Evolutionary conservation across 345 rosid species (phyloP), one percentile per base, ranked within the genome.

Genomic region (Ailanthus altissimus): DNA sequence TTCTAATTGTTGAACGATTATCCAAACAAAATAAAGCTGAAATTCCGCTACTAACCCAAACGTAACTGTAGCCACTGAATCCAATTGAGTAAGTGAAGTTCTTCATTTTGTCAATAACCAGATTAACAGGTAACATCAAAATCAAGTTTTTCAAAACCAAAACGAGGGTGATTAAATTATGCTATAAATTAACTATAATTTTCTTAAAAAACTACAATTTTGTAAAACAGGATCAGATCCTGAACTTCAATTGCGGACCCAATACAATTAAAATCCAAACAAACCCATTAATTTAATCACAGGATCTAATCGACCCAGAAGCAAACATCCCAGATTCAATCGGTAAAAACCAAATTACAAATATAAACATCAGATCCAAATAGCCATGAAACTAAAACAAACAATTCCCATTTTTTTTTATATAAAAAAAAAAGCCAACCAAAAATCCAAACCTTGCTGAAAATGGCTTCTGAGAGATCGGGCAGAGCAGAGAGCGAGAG

Each of bases 341-440:
- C 51, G n/a, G 32, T 69, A 49, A 8, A 57, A 71, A 80, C 21
- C 77, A 28, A 8, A 62, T 68, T 0, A 65, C 43, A 71, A 0
- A 18, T 20, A 51, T 38, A 38, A 53, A 20, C 66, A 82, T 58
- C 78, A 80, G 89, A 83, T 81, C 83, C 80, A 76, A 66, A 56
- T 42, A 73, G 67, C 74, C 56, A 82, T 49, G 10, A 79, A 61
- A 5, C 74, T 56, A 66, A 79, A 72, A 11, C 28, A 66, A n/a
- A 58, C 60, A 58, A 45, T 73, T 42, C 51, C 4, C 18, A 20
- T 4, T n/a, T n/a, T n/a, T n/a, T n/a, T n/a, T n/a, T n/a, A n/a
- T n/a, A n/a, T n/a, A n/a, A 21, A 50, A 42, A 21, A 28, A 23
- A 15, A 9, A 32, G 43, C 46, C 25, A 11, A 12, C 58, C 8